These are phyloP conservation scores for Apiospora sp. DNA, from an alignment of 2,329 filamentous ascomycete species.

Conservation along the genomic window DNA sequence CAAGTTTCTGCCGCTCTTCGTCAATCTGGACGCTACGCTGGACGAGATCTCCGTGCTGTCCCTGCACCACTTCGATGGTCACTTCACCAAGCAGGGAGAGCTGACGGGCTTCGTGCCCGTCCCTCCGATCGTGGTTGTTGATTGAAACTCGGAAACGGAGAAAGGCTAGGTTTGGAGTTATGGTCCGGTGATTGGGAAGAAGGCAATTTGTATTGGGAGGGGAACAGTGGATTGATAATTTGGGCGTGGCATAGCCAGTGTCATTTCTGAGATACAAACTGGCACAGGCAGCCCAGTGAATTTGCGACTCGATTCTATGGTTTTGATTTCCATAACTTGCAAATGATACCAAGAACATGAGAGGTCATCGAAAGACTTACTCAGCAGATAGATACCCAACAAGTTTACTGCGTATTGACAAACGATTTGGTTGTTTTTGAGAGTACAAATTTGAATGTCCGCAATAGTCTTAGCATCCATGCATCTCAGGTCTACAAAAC, in stretches of 20 bases:
- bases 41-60: not conserved
- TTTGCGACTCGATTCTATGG: no score
- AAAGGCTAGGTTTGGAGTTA: not conserved
- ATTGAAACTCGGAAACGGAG: not conserved
- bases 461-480: no score
- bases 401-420: no score
- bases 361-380: no score
- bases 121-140: not conserved
- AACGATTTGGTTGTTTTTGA: no score
- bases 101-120: slow-evolving; percentile 3
- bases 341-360: no score
- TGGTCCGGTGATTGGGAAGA: not conserved
- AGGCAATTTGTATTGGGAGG: not conserved
- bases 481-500: no score
- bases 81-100: not conserved
- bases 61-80: not conserved
- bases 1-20: not conserved
- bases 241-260: not conserved
- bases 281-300: no score
- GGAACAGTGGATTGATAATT: not conserved
- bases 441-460: no score
- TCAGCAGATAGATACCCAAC: no score
- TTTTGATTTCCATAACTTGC: no score
- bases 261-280: no score
- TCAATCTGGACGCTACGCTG: not conserved